These are phyloP conservation scores for Cnidoscolus chayamansa DNA, from an alignment of 441 rosid species.

Conservation along the genomic window DNA sequence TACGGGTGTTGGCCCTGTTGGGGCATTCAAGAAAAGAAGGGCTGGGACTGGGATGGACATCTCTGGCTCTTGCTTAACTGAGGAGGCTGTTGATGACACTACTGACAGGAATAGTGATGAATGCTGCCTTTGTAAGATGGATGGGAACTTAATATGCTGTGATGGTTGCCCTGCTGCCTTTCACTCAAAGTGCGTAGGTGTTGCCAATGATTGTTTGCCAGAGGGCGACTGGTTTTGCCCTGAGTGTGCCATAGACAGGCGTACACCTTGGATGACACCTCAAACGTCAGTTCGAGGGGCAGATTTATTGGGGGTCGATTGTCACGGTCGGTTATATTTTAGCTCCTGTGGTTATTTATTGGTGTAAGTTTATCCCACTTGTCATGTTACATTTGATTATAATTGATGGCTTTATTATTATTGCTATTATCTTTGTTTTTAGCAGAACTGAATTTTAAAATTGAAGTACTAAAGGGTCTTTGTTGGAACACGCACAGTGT, in stretches of 20 bases:
- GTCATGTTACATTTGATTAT: conserved; percentile 8
- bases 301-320: conserved; percentile 68
- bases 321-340: conserved; percentile 64
- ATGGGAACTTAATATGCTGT: conserved; percentile 85
- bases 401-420: conserved; percentile 21
- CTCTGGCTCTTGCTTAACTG: conserved; percentile 47
- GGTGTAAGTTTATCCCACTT: conserved; percentile 67
- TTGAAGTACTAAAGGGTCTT: conserved; percentile 30
- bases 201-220: conserved; percentile 66
- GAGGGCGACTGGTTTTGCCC: conserved; percentile 93
- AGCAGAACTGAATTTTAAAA: too few relatives aligned
- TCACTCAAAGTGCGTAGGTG: conserved; percentile 92
- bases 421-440: not conserved
- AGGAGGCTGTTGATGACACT: conserved; percentile 39
- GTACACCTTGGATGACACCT: conserved; percentile 47
- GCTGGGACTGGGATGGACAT: conserved; percentile 58
- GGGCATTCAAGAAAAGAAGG: conserved; percentile 50
- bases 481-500: too few relatives aligned
- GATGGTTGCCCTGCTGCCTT: conserved; percentile 97
- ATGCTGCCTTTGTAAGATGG: conserved; percentile 95
- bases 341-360: conserved; percentile 81
- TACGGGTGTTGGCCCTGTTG: conserved; percentile 38
- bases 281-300: conserved; percentile 77
- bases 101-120: conserved; percentile 70
- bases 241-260: conserved; percentile 65